These are phyloP conservation scores for Xylaria sp. DNA, from an alignment of 2,329 filamentous ascomycete species.

Conservation along the genomic window DNA sequence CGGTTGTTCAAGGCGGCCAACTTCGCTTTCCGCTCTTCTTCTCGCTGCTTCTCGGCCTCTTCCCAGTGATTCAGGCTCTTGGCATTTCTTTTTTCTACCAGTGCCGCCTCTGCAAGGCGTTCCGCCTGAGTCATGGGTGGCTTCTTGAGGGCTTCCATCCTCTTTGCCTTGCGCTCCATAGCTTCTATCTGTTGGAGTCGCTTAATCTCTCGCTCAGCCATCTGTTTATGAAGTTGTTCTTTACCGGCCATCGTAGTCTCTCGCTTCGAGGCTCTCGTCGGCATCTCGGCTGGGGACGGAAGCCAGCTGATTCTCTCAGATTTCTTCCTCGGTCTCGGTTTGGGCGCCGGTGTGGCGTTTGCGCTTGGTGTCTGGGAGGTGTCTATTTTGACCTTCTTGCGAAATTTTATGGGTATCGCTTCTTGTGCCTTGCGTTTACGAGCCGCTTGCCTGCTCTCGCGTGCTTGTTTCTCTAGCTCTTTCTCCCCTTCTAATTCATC, in stretches of 20 bases:
- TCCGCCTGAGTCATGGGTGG: conserved; percentile 89
- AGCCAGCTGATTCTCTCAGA: conserved; percentile 70
- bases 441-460: conserved; percentile 72
- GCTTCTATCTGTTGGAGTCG: conserved; percentile 75
- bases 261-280: conserved; percentile 68
- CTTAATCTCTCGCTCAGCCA: conserved; percentile 77
- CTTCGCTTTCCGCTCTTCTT: conserved; percentile 83
- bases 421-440: conserved; percentile 86
- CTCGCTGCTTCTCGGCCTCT: conserved; percentile 87
- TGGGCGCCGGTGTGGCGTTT: conserved; percentile 52
- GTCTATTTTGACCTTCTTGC: conserved; percentile 80
- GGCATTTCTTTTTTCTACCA: conserved; percentile 85
- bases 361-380: conserved; percentile 52
- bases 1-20: conserved; percentile 89
- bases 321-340: conserved; percentile 68
- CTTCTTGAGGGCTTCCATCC: conserved; percentile 78
- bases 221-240: conserved; percentile 73
- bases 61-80: conserved; percentile 96
- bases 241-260: conserved; percentile 69
- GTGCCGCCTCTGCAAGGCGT: conserved; percentile 81
- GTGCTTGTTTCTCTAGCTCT: conserved; percentile 82
- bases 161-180: conserved; percentile 76
- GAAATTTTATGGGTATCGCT: conserved; percentile 74
- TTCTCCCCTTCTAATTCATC: conserved; percentile 88
- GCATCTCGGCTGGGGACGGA: conserved; percentile 64